Conservation (phyloP, 768 basidiomycete species). For the Mycena chlorophos region DNA sequence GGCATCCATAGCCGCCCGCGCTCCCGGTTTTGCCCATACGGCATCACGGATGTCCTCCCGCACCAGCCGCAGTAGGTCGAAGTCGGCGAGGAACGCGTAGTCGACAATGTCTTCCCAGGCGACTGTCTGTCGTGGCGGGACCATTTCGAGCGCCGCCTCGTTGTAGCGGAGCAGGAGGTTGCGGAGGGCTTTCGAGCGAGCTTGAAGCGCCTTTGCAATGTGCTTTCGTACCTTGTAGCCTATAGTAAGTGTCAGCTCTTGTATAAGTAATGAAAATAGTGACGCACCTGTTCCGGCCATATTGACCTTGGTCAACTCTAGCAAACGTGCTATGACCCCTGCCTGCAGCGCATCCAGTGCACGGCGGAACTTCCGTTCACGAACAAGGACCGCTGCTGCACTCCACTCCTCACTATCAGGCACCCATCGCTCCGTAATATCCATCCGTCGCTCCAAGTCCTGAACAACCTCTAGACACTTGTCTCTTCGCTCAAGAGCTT, state of each 20-base stretch:
- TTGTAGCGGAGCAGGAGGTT: background rate
- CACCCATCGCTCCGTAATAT: background rate
- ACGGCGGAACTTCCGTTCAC: constrained; percentile 3
- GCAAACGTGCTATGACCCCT: constrained; percentile 7
- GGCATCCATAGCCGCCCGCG: constrained; percentile 16
- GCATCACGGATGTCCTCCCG: constrained; percentile 13
- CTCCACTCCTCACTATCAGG: background rate
- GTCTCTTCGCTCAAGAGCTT: background rate
- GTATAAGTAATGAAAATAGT: background rate
- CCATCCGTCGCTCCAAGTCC: background rate
- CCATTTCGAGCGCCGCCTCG: background rate
- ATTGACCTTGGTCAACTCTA: constrained; percentile 17
- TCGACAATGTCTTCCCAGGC: constrained; percentile 27
- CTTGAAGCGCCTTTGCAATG: constrained; percentile 22
- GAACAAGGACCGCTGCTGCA: background rate
- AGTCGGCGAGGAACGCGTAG: constrained; percentile 26
- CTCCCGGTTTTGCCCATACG: constrained; percentile 18
- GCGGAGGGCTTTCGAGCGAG: constrained; percentile 21
- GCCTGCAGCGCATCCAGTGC: constrained; percentile 6
- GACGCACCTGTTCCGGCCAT: constrained; percentile 5
- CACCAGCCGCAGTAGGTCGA: constrained; percentile 20
- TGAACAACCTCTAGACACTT: background rate
- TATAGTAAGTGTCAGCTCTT: constrained; percentile 5
- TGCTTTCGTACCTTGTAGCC: constrained; percentile 30
- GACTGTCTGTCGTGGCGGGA: constrained; percentile 9